Evolutionary conservation across 192 early-diverging fungal genomes (phyloP), one percentile per base, ranked within the genome.

Genomic region (Coemansia sp.): DNA sequence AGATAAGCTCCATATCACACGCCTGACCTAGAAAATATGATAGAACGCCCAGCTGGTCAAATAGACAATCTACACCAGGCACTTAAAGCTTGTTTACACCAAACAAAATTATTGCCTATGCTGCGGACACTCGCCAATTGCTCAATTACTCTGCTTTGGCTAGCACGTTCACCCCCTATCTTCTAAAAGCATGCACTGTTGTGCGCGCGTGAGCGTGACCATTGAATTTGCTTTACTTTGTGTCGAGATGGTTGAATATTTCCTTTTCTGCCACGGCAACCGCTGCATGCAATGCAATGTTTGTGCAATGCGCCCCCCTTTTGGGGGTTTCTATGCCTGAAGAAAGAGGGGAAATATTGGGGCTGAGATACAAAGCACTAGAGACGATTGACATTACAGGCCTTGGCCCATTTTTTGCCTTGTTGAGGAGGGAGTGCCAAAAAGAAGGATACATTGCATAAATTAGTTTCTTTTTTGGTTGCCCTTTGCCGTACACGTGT

Each of bases 121-220:
- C 51, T 33, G 6, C 28, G 26, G 51, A 11, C 43, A 28, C 51
- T 31, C 51, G 51, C 26, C 51, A 16, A 33, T 33, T 10, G 51
- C 51, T 55, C 51, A 2, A 26, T 31, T 55, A n/a, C 21, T 31
- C 31, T 1, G 28, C 51, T 55, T 37, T 58, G 34, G 56, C 35
- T 37, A 55, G 51, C 51, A 55, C 51, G 51, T 24, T n/a, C 13
- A 5, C 51, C 28, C 28, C 28, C 16, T 13, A 31, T 14, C 28
- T 16, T 20, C 16, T 31, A 58, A 58, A n/a, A 58, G 18, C 56
- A 58, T 37, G 56, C 56, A 23, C 11, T 37, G 26, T 58, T 34
- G 56, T 58, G 35, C 34, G 35, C 56, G 34, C n/a, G 56, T 58
- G 56, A 33, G 56, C 56, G 35, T 58, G 56, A 58, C 56, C 56